Conservation (phyloP, 2,329 filamentous ascomycete genomes). For the Grosmannia clavigera region DNA sequence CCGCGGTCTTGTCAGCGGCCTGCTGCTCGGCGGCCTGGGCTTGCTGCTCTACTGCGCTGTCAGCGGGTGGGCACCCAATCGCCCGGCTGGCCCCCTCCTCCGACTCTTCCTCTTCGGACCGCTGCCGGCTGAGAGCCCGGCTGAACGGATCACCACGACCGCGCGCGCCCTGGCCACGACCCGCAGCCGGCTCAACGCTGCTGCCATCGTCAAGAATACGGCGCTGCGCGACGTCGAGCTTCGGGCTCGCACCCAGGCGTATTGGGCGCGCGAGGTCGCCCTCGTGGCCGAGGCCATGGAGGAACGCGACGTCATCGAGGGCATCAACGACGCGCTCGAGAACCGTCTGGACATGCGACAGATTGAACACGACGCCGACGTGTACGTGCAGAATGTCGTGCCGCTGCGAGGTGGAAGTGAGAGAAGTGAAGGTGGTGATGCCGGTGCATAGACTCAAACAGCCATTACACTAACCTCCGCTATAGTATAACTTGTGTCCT, state of each 20-base stretch:
- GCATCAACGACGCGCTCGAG: slow-evolving; percentile 54
- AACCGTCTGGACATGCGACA: slow-evolving; percentile 49
- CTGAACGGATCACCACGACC: slow-evolving; percentile 52
- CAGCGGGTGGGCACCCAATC: slow-evolving; percentile 3
- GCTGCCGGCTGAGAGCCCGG: slow-evolving; percentile 49
- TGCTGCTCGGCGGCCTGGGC: slow-evolving; percentile 52
- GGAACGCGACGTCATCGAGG: slow-evolving; percentile 61
- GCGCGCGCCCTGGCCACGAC: slow-evolving; percentile 44
- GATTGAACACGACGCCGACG: slow-evolving; percentile 52
- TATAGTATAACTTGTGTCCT: not conserved
- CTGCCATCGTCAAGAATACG: slow-evolving; percentile 70
- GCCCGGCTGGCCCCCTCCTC: not conserved
- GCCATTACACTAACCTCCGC: too few species aligned
- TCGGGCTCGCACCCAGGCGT: slow-evolving; percentile 51
- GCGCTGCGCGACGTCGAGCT: slow-evolving; percentile 60
- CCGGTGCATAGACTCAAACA: not conserved
- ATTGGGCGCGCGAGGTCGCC: slow-evolving; percentile 70
- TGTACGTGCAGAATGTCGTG: slow-evolving; percentile 38
- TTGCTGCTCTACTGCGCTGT: slow-evolving; percentile 60
- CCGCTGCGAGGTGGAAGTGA: slow-evolving; percentile 16
- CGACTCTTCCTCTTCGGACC: slow-evolving; percentile 24
- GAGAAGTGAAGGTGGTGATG: too few species aligned
- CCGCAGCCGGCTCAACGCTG: slow-evolving; percentile 56
- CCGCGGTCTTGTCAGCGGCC: slow-evolving; percentile 51
- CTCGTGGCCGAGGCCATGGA: slow-evolving; percentile 66